A percentile compares a stretch with the other conserved stretches of the same genome.
Conservation (phyloP, 768 basidiomycete genomes). For the Strobilomyces echinocephalus region DNA sequence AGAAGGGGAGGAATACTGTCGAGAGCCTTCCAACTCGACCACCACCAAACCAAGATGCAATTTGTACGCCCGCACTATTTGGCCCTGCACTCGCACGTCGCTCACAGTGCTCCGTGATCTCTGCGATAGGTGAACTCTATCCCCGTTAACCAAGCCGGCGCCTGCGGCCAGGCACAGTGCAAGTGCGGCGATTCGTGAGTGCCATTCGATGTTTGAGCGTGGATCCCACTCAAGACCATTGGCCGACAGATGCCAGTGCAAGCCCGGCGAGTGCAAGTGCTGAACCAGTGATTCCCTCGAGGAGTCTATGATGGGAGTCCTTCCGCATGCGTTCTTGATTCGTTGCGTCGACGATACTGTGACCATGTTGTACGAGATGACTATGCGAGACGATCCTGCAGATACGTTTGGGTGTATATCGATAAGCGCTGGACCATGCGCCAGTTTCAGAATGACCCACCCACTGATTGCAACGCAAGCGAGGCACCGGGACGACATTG, state of each 20-base stretch:
- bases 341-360: no score
- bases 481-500: no score
- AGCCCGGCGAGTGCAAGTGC: not conserved
- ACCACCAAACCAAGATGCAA: slow-evolving; percentile 10
- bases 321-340: not conserved
- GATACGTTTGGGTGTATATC: no score
- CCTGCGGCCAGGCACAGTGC: slow-evolving; percentile 6
- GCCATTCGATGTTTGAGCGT: not conserved
- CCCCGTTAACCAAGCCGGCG: slow-evolving; percentile 14
- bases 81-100: not conserved
- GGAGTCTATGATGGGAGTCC: not conserved
- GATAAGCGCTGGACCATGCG: no score
- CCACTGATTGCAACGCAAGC: no score
- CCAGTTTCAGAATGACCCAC: no score
- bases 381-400: no score
- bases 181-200: slow-evolving; percentile 3
- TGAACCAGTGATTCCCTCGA: not conserved
- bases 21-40: not conserved
- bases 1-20: not conserved
- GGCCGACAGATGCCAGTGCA: not conserved
- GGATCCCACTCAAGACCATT: not conserved
- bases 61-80: slow-evolving; percentile 1
- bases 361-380: no score
- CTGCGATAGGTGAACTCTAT: slow-evolving; percentile 4
- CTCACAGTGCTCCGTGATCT: not conserved